Percentiles rank a stretch among this genome's conserved stretches.
Evolutionary conservation across 768 basidiomycete species (phyloP).

Genomic region (Ramaria rubella): DNA sequence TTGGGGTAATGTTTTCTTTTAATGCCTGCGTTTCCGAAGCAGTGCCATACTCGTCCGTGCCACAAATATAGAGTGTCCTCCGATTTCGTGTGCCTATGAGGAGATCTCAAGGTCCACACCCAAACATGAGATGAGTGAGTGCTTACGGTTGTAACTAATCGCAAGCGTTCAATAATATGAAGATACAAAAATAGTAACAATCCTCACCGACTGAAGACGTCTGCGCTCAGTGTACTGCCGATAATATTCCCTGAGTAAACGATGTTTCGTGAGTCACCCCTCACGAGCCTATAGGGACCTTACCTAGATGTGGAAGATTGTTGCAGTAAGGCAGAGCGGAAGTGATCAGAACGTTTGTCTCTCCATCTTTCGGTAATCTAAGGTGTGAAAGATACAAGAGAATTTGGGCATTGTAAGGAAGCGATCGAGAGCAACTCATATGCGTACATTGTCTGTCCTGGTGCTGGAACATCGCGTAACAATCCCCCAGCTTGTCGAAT

Average conservation of each 20-base stretch:
- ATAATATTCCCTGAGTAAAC: slow-evolving; percentile 68
- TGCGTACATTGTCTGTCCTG: slow-evolving; percentile 39
- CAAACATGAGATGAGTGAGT: too few species aligned
- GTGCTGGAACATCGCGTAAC: slow-evolving; percentile 36
- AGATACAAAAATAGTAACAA: background rate
- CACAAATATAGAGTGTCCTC: slow-evolving; percentile 90
- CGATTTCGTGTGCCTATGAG: slow-evolving; percentile 64
- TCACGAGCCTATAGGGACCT: slow-evolving; percentile 18
- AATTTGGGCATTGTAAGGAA: background rate
- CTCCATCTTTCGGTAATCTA: slow-evolving; percentile 76
- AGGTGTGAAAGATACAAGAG: slow-evolving; percentile 4
- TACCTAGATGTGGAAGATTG: slow-evolving; percentile 93
- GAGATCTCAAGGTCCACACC: too few species aligned
- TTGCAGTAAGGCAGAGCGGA: slow-evolving; percentile 96
- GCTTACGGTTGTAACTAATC: slow-evolving; percentile 24
- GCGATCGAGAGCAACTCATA: background rate
- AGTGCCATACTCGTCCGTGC: slow-evolving; percentile 99
- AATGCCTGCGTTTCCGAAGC: slow-evolving; percentile 97
- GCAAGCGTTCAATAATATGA: background rate
- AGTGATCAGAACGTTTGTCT: slow-evolving; percentile 85
- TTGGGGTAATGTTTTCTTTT: slow-evolving; percentile 76
- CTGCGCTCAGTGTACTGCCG: slow-evolving; percentile 93
- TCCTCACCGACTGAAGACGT: slow-evolving; percentile 88
- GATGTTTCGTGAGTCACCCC: background rate
- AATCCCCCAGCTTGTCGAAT: slow-evolving; percentile 38